A percentile compares a stretch with the other conserved stretches of the same genome.
Conservation (phyloP, 192 early-diverging fungal species). For the Kickxella alabastrina region DNA sequence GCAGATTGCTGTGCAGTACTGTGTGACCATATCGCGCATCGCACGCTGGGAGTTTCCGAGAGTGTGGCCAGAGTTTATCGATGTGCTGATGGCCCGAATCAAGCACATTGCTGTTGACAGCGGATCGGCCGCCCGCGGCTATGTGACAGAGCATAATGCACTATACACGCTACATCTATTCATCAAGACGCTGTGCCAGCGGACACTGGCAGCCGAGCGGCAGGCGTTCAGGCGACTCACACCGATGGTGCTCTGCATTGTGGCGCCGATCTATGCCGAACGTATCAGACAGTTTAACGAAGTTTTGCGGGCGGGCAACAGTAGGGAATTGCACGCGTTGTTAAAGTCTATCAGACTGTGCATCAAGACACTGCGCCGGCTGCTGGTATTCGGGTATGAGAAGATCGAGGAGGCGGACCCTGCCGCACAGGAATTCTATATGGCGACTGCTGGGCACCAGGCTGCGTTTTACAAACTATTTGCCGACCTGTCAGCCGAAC, state of each 20-base stretch:
- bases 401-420: conserved; percentile 36
- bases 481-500: conserved; percentile 7
- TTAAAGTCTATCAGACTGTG: conserved; percentile 62
- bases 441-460: conserved; percentile 24
- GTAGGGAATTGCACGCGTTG: conserved; percentile 28
- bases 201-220: conserved; percentile 61
- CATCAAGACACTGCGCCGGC: conserved; percentile 70
- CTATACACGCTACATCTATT: conserved; percentile 72
- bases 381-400: conserved; percentile 72
- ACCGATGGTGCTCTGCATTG: conserved; percentile 65
- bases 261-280: conserved; percentile 63
- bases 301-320: conserved; percentile 24
- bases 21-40: conserved; percentile 74
- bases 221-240: conserved; percentile 58
- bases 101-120: conserved; percentile 10
- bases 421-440: conserved; percentile 26
- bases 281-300: conserved; percentile 57
- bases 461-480: conserved; percentile 37
- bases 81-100: conserved; percentile 18
- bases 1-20: conserved; percentile 71
- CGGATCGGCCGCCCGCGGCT: conserved; percentile 23
- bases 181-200: conserved; percentile 70
- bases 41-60: conserved; percentile 82
- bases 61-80: conserved; percentile 68
- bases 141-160: conserved; percentile 62